Conservation (phyloP, 1,139 yeast species). For the Suhomyces anneliseae region DNA sequence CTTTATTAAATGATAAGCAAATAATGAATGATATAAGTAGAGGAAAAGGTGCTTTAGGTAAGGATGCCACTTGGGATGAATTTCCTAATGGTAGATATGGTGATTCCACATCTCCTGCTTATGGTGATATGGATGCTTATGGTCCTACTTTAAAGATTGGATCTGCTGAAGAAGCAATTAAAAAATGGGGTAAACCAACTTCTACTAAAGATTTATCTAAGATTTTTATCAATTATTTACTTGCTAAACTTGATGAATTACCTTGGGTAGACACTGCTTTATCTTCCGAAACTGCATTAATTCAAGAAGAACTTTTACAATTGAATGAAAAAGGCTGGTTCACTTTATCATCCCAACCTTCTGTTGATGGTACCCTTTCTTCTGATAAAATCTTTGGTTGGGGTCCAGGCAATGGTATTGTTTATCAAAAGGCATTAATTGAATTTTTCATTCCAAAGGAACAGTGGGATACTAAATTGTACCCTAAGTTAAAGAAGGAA, state of each 20-base stretch:
- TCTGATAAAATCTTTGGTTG: conserved; percentile 89
- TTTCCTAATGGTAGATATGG: conserved; percentile 98
- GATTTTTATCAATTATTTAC: conserved; percentile 71
- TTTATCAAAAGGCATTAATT: conserved; percentile 88
- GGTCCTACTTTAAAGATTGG: conserved; percentile 83
- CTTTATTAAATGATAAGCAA: conserved; percentile 41
- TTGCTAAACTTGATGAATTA: conserved; percentile 70
- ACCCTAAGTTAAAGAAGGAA: conserved; percentile 49
- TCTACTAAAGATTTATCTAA: conserved; percentile 61
- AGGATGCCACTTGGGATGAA: conserved; percentile 98
- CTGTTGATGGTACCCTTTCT: conserved; percentile 74
- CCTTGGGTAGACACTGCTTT: conserved; percentile 93
- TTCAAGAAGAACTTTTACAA: conserved; percentile 85
- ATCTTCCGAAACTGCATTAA: conserved; percentile 85
- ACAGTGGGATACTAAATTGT: conserved; percentile 59
- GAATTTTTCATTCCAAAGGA: conserved; percentile 75
- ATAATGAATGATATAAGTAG: conserved; percentile 73
- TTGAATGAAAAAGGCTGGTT: conserved; percentile 75
- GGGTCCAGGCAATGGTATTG: conserved; percentile 90
- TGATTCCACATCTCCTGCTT: conserved; percentile 95
- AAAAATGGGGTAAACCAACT: conserved; percentile 82
- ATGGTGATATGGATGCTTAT: conserved; percentile 96
- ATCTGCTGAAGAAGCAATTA: conserved; percentile 66
- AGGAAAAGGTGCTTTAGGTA: conserved; percentile 82
- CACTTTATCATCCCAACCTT: conserved; percentile 95